Percentiles rank a stretch among this genome's conserved stretches.
Conservation (phyloP, 1,284 basidiomycete species). For the Fistulinella cinereoalba region DNA sequence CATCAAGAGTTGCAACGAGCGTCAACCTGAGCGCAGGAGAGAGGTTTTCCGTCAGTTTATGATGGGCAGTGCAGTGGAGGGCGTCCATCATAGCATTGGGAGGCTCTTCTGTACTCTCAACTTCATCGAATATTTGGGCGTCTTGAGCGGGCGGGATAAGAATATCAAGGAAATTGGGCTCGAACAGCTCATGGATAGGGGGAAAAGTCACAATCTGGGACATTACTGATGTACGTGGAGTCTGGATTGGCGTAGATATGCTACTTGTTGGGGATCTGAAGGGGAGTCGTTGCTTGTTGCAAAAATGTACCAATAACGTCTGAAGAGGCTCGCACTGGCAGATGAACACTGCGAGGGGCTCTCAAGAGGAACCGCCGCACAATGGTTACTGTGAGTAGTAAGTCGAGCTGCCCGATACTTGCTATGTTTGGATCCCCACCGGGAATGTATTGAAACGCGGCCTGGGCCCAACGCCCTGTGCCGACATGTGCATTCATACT, state of each 20-base stretch:
- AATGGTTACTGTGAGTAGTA: too few relatives aligned
- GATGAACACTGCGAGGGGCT: too few relatives aligned
- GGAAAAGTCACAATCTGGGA: constrained; percentile 43
- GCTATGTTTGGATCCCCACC: too few relatives aligned
- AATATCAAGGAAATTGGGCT: constrained; percentile 49
- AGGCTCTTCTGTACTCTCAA: constrained; percentile 9
- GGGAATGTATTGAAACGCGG: too few relatives aligned
- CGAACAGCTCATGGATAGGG: constrained; percentile 48
- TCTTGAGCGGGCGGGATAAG: constrained; percentile 38
- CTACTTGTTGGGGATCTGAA: background rate
- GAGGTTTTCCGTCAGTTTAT: constrained; percentile 44
- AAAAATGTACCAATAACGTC: too few relatives aligned
- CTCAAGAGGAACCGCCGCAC: too few relatives aligned
- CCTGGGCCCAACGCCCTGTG: too few relatives aligned
- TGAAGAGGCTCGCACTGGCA: too few relatives aligned
- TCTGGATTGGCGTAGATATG: background rate
- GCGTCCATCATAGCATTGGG: constrained; percentile 54
- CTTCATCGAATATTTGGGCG: background rate
- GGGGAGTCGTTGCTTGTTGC: background rate
- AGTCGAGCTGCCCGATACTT: too few relatives aligned
- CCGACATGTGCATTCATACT: too few relatives aligned
- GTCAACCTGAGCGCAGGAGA: constrained; percentile 50
- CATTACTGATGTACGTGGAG: constrained; percentile 1
- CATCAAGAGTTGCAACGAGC: constrained; percentile 47
- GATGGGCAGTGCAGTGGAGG: constrained; percentile 40